Evolutionary conservation across 768 basidiomycete genomes (phyloP).

Genomic region (Pluteus cervinus): DNA sequence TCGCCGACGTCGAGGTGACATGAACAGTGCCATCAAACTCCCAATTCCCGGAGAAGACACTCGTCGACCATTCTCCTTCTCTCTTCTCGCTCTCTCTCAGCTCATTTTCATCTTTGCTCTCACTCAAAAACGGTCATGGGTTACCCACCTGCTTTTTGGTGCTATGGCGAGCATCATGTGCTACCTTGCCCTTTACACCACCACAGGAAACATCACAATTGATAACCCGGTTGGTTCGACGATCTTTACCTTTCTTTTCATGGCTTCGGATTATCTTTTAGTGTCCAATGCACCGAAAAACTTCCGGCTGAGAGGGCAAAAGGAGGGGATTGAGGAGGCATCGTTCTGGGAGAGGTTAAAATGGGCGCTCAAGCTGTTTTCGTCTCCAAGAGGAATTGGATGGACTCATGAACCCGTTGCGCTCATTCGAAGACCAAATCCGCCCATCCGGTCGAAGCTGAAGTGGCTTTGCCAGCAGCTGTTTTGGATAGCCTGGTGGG

Average conservation of each 20-base stretch:
- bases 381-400: conserved; percentile 27
- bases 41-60: too few relatives aligned
- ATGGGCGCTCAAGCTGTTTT: conserved; percentile 25
- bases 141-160: conserved; percentile 8
- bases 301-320: conserved; percentile 6
- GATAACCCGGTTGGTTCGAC: conserved; percentile 5
- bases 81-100: too few relatives aligned
- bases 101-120: too few relatives aligned
- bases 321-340: conserved; percentile 2
- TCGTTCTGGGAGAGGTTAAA: conserved; percentile 9
- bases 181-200: conserved; percentile 7
- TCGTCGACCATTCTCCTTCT: too few relatives aligned
- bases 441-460: conserved; percentile 14
- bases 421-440: too few relatives aligned
- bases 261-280: conserved; percentile 9
- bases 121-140: too few relatives aligned
- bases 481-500: too few relatives aligned
- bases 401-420: conserved; percentile 29
- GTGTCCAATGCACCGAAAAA: conserved; percentile 9
- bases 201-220: too few relatives aligned
- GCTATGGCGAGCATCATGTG: conserved; percentile 5
- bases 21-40: too few relatives aligned
- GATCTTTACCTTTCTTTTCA: conserved; percentile 3
- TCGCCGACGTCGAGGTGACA: too few relatives aligned
- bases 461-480: too few relatives aligned